phyloP scores from a whole-genome alignment of 2,329 filamentous ascomycete genomes.

The Fusarium ambrosium region DNA sequence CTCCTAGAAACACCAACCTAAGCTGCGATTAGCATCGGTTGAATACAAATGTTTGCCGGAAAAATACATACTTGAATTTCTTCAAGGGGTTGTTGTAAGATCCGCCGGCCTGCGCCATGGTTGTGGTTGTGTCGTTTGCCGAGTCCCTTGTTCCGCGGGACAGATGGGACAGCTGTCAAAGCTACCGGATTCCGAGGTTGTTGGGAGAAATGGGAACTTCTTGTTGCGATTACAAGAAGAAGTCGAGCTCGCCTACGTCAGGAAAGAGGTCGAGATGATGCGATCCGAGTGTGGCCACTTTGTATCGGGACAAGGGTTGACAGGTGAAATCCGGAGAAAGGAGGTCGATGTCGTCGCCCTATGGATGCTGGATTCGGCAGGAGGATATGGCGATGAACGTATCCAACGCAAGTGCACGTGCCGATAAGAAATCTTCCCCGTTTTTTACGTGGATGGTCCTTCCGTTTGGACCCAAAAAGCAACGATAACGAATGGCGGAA shows the following conservation, averaged over 20 bases:
- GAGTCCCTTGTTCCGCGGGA: conserved; percentile 25
- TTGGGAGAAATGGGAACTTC: conserved; percentile 14
- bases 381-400: conserved; percentile 46
- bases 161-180: conserved; percentile 45
- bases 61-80: conserved; percentile 90
- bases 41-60: not conserved
- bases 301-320: conserved; percentile 31
- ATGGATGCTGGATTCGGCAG: conserved; percentile 45
- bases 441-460: conserved; percentile 8
- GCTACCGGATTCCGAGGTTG: conserved; percentile 29
- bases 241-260: conserved; percentile 6
- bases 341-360: conserved; percentile 43
- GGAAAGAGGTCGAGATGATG: conserved; percentile 17
- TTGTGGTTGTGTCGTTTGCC: conserved; percentile 49
- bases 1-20: conserved; percentile 96
- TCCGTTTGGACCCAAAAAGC: conserved; percentile 6
- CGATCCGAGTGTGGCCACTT: conserved; percentile 36
- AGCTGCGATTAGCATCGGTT: conserved; percentile 41
- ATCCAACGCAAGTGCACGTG: conserved; percentile 41
- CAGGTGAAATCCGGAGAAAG: conserved; percentile 44
- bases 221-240: conserved; percentile 11
- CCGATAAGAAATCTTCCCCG: conserved; percentile 40
- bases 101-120: conserved; percentile 85
- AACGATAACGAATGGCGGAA: conserved; percentile 13
- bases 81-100: conserved; percentile 99